These are phyloP conservation scores for Miscanthus sacchariflorus DNA, from an alignment of 202 grass and related monocot genomes.

Conservation along the genomic window DNA sequence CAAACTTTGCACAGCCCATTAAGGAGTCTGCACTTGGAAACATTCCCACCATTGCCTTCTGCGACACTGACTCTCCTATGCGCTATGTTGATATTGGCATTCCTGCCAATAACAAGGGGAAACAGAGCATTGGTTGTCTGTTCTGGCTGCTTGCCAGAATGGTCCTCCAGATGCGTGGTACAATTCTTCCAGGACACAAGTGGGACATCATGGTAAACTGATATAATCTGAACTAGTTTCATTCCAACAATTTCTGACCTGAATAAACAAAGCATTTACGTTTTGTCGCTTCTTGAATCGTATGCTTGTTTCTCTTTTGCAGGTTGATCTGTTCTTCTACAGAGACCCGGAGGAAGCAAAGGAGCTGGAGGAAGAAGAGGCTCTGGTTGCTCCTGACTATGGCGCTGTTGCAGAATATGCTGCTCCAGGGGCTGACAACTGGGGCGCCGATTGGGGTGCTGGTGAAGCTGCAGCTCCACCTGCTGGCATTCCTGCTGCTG, in stretches of 20 bases:
- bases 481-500: constrained; percentile 40
- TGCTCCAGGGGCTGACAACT: constrained; percentile 49
- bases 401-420: constrained; percentile 56
- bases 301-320: constrained; percentile 29
- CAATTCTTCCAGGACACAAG: constrained; percentile 84
- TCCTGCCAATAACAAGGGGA: constrained; percentile 99
- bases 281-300: not conserved
- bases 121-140: constrained; percentile 92
- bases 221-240: not conserved
- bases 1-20: constrained; percentile 65
- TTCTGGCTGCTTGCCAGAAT: constrained; percentile 92
- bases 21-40: constrained; percentile 97
- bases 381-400: constrained; percentile 57
- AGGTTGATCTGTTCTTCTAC: constrained; percentile 99
- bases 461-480: constrained; percentile 50
- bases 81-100: constrained; percentile 96
- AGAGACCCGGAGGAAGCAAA: constrained; percentile 96
- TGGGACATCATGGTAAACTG: constrained; percentile 90
- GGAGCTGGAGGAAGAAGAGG: constrained; percentile 86
- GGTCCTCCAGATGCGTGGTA: constrained; percentile 95
- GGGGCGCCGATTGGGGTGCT: constrained; percentile 67
- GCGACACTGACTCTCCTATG: constrained; percentile 96
- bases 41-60: constrained; percentile 98
- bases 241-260: not conserved
- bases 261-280: not conserved